Conservation (phyloP, 148 eudicot species). For the Tetragonia tetragonoides region DNA sequence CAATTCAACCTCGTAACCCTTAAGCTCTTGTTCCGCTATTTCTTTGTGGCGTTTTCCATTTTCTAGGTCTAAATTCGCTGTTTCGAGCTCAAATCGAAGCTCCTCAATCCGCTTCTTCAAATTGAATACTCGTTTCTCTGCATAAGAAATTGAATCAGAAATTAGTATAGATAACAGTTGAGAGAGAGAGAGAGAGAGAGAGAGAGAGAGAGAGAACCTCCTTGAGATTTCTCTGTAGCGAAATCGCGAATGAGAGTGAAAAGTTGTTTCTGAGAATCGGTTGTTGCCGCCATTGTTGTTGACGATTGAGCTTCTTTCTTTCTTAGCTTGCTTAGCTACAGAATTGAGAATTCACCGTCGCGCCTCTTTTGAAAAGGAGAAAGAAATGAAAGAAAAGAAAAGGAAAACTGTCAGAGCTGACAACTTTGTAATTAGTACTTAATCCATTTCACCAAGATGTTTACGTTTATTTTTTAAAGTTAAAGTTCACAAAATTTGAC, state of each 20-base stretch:
- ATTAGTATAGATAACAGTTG: neutral
- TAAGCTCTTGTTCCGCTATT: conserved; percentile 57
- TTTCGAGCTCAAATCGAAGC: conserved; percentile 47
- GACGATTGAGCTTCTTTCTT: too few relatives aligned
- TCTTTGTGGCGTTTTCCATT: conserved; percentile 57
- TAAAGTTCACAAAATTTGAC: too few relatives aligned
- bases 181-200: neutral
- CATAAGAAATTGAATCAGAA: conserved; percentile 8
- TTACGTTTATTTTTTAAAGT: too few relatives aligned
- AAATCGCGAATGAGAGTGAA: conserved; percentile 62
- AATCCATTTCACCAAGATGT: too few relatives aligned
- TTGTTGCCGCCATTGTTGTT: conserved; percentile 30
- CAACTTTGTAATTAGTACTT: too few relatives aligned
- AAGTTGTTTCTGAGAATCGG: conserved; percentile 55
- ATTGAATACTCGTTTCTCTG: conserved; percentile 57
- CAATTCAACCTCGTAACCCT: conserved; percentile 67
- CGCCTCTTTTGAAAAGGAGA: neutral
- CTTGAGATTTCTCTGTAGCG: conserved; percentile 63
- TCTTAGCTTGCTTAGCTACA: neutral
- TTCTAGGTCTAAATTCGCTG: conserved; percentile 45
- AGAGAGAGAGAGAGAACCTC: conserved; percentile 41
- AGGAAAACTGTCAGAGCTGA: too few relatives aligned
- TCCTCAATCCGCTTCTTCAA: conserved; percentile 56
- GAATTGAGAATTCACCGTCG: neutral
- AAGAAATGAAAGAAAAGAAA: too few relatives aligned